Evolutionary conservation across 75 land plant species (phyloP), one percentile per base, ranked within the genome.

Genomic region (Sequoiadendron giganteum): DNA sequence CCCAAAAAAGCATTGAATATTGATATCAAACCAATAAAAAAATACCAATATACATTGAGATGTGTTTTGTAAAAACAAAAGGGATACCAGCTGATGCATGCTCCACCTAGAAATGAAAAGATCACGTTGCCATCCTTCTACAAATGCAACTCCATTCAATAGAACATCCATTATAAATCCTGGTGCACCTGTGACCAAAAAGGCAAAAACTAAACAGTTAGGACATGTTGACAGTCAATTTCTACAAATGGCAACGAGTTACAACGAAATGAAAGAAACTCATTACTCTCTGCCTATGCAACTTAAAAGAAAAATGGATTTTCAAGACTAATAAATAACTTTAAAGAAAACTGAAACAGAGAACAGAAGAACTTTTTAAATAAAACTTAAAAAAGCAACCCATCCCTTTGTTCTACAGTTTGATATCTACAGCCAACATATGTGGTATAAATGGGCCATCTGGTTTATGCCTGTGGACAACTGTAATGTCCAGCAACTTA

Each of bases 71-170:
- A n/a, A 82, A 47, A 14, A 39, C 56, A 61, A 30, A 39, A 68
- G 30, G 15, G 82, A 91, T 98, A 98, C 99, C 96, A 98, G 91
- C 84, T 98, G 99, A 88, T 98, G 99, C 99, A 96, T 98, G 93
- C 95, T 96, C 99, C 99, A 98, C 88, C 96, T 97, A 61, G 99
- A 96, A 88, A 98, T 91, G 73, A 98, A 98, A 58, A 98, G 95
- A 52, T 98, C 95, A 65, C 93, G 91, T 85, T 94, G 93, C 99
- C 99, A 98, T 32, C 99, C 99, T 58, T 93, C 91, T 19, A 98
- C 96, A 93, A 98, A 98, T 47, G 98, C 98, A 87, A 92, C 90
- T 54, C 99, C 99, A 91, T 94, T 98, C 89, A 98, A 88, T 28
- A 98, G 94, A 47, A 94, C 89, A 49, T 95, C 93, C 56, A 94